phyloP scores from a whole-genome alignment of 306 rosid genomes.

The Malus sylvestris region DNA sequence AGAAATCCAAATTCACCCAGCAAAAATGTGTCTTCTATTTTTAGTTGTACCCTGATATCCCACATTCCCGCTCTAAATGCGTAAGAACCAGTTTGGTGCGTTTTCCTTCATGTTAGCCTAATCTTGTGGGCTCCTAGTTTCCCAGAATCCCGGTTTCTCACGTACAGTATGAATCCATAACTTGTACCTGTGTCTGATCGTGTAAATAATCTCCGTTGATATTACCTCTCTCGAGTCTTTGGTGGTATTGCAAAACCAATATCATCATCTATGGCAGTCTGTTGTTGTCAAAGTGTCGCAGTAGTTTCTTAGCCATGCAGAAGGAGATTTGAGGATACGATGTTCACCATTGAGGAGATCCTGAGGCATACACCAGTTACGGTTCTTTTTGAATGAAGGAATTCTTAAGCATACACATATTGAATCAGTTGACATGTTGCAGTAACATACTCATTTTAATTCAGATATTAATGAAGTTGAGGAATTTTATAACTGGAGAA shows the following conservation, averaged over 20 bases:
- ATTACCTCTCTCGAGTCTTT: too few relatives aligned
- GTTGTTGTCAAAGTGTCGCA: slow-evolving; percentile 25
- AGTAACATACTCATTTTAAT: too few relatives aligned
- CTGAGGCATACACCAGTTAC: slow-evolving; percentile 5
- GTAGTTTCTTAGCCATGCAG: slow-evolving; percentile 50
- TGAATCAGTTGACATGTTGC: too few relatives aligned
- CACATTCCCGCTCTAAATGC: background rate
- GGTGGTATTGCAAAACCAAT: background rate
- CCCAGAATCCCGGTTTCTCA: background rate
- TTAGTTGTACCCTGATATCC: background rate
- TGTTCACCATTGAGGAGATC: slow-evolving; percentile 61
- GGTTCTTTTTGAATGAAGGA: background rate
- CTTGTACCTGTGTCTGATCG: too few relatives aligned
- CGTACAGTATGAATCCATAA: background rate
- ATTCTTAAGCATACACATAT: too few relatives aligned
- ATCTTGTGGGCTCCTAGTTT: background rate
- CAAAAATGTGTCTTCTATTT: background rate
- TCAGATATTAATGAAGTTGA: too few relatives aligned
- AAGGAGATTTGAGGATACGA: slow-evolving; percentile 57
- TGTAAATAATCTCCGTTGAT: too few relatives aligned
- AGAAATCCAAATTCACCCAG: background rate
- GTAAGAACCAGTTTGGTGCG: background rate
- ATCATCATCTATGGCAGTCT: background rate
- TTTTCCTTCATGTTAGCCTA: background rate
- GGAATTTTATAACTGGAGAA: too few relatives aligned